phyloP scores from a whole-genome alignment of 2,329 filamentous ascomycete genomes.

The Cryphonectria naterciae region DNA sequence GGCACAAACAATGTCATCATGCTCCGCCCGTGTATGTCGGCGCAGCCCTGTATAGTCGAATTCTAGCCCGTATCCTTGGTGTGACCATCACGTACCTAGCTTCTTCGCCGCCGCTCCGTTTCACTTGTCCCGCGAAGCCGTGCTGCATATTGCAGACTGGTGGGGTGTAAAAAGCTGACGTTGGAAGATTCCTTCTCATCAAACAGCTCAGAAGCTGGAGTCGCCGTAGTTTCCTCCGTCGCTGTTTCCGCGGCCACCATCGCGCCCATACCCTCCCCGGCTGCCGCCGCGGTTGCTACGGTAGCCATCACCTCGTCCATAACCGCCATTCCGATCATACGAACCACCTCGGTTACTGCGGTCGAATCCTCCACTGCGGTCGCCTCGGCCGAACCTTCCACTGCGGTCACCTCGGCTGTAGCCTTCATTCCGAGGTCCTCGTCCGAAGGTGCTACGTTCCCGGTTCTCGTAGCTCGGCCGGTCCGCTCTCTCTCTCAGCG shows the following conservation, averaged over 20 bases:
- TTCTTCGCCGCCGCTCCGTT: background rate
- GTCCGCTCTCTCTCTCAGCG: background rate
- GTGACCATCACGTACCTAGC: background rate
- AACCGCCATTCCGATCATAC: constrained; percentile 4
- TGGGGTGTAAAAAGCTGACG: background rate
- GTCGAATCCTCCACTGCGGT: background rate
- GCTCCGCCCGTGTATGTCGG: background rate
- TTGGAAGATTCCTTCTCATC: background rate
- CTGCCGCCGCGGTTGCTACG: background rate
- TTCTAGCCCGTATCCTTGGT: background rate
- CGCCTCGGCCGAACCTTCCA: background rate
- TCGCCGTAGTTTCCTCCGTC: background rate
- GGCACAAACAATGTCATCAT: background rate
- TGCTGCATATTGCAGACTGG: background rate
- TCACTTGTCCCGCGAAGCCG: background rate
- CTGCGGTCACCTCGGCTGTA: background rate
- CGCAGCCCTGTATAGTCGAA: background rate
- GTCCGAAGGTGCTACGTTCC: background rate
- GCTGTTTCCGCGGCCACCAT: constrained; percentile 6
- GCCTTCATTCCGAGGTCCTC: background rate
- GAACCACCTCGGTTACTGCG: background rate
- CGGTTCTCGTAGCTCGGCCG: background rate
- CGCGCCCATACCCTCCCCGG: background rate
- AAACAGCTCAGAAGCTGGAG: background rate
- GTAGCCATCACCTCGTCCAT: background rate